Base-by-base conservation (phyloP, 2,329 filamentous ascomycete species). In the Colletotrichum gloeosporioides region DNA sequence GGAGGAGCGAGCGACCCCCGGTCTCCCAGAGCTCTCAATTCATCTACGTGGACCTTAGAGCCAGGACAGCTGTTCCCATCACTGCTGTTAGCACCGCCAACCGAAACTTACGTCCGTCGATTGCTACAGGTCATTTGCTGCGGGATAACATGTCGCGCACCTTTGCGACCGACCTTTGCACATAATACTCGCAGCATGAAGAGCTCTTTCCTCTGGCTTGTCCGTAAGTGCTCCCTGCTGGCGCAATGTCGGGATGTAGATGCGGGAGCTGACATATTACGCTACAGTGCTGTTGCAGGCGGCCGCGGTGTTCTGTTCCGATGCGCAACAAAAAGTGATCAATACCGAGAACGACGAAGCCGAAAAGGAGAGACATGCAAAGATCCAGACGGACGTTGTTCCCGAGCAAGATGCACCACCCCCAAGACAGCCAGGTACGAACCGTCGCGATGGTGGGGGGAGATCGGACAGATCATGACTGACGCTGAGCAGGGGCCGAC, bases 211-310 rank as follows among this genome's bases (percentile, higher is more conserved):
- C 73, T 86, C 66, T 87, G 85, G 83, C 78, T 87, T 77, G 82
- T 87, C 81, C 83, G 88, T 89, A 84, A 83, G 86, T 82, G 15
- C 25, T 34, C 25, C 27, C 16, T 25, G 10, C 63, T 73, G 31
- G 39, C 67, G 49, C 12, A 53, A 53, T 25, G 44, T 44, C 57
- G n/a, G 57, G 29, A 64, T 36, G 65, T 22, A 55, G 53, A 49
- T 77, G 36, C 29, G 49, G 39, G 61, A 71, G 67, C 68, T 72
- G 59, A 74, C 68, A 67, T 77, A 70, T 55, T 59, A 63, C 62
- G 44, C 59, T 77, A 76, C 79, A 89, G 88, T 89, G 86, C 87
- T 89, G 69, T 84, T 86, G 86, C 88, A 89, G 87, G 84, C 82
- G 63, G 80, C 82, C 68, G 80, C 82, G 68, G 83, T 86, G 74